Conservation (phyloP, 768 basidiomycete genomes). For the Multifurca ochricompacta region DNA sequence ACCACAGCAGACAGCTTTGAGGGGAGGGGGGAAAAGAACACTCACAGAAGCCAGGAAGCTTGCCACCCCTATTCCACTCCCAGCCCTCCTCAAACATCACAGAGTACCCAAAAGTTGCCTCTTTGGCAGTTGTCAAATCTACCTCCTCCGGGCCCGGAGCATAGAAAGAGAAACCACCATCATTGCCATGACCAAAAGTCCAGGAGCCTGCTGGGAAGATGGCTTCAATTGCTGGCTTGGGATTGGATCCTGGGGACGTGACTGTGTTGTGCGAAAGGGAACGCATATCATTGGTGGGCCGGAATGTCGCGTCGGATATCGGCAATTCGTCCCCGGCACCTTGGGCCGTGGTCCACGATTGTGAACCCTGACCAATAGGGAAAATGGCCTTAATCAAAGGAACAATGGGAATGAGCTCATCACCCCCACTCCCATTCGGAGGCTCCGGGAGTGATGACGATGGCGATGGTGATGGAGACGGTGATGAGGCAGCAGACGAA, state of each 20-base stretch:
- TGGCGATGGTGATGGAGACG: too few species aligned
- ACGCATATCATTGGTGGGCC: constrained; percentile 21
- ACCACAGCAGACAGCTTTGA: too few species aligned
- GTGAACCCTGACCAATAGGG: constrained; percentile 21
- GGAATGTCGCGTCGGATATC: constrained; percentile 25
- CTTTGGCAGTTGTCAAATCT: constrained; percentile 53
- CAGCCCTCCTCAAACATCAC: constrained; percentile 58
- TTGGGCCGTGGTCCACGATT: constrained; percentile 26
- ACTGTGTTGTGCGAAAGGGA: constrained; percentile 24
- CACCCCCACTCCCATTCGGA: too few species aligned
- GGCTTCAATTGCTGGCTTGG: constrained; percentile 23
- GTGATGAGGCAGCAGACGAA: background rate
- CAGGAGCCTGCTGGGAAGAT: constrained; percentile 41
- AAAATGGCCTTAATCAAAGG: too few species aligned
- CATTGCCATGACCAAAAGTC: constrained; percentile 37
- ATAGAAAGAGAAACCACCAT: constrained; percentile 67
- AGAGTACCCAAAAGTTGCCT: constrained; percentile 55
- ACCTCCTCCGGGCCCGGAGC: constrained; percentile 47
- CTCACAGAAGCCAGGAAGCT: constrained; percentile 65
- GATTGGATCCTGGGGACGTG: constrained; percentile 23
- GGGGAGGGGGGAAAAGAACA: constrained; percentile 10
- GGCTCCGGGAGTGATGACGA: constrained; percentile 11
- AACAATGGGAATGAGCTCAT: too few species aligned
- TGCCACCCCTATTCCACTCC: constrained; percentile 61
- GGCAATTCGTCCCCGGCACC: constrained; percentile 22